Base-by-base conservation (phyloP, 2,329 filamentous ascomycete genomes). In the Aspergillus pseudoviridinutans region DNA sequence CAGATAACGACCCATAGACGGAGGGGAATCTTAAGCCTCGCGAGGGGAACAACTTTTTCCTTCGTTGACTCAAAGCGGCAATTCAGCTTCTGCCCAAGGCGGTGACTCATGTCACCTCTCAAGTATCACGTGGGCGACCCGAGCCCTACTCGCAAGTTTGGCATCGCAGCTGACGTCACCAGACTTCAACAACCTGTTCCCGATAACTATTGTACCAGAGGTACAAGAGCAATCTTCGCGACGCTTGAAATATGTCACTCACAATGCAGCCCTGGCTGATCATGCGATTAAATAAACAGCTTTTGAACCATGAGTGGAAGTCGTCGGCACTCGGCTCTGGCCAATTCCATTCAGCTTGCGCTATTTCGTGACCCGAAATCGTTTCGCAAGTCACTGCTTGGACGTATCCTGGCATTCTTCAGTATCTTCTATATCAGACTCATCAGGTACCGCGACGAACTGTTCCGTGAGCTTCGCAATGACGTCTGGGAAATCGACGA, bases 401-500 rank as follows among this genome's bases (percentile, higher is more conserved):
- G 74, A 24, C 76, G 77, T 46, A 72, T 84, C 46, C 61, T 83
- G 25, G 72, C 79, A 22, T 82, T 87, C 63, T 86, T 87, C 68
- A 77, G 78, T 0, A 62, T 85, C 3, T 82, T 80, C 67, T 73
- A 78, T 52, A 74, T 85, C 4, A 69, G 73, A 1, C 76, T 85
- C 1, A 65, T 77, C 27, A 78, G 78, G 50, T 78, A 79, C 61
- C 74, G 78, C 7, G 72, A 76, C 2, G 74, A 77, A 3, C 65
- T 82, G 0, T 87, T 87, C 67, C 71, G 70, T 8, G 77, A 75
- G 14, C 73, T 87, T 10, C 78, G 84, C 7, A 74, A 74, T 5
- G 73, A 81, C 6, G 71, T 76, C 20, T 87, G 84, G 83, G 58
- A 75, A 4, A 78, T 86, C 35, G 71, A 80, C 25, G 80, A 85